Conservation (phyloP, 257 asterid genomes). For the Capsicum rhomboideum region DNA sequence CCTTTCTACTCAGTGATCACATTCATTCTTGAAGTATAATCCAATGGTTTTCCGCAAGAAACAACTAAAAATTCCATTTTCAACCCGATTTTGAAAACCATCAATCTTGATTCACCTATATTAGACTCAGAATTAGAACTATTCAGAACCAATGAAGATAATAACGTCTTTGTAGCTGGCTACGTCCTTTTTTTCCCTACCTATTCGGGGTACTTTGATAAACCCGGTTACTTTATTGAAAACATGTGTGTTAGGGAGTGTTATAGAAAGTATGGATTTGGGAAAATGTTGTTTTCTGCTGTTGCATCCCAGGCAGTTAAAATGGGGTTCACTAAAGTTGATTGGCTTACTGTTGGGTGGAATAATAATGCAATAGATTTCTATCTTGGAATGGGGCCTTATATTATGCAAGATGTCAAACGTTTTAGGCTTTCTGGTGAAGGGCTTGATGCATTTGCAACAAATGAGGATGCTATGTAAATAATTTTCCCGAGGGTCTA, state of each 20-base stretch:
- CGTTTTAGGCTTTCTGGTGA: conserved; percentile 12
- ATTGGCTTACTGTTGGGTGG: conserved; percentile 10
- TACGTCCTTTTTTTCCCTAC: conserved; percentile 7
- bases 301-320: conserved; percentile 7
- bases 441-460: conserved; percentile 5
- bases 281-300: conserved; percentile 4
- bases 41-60: conserved; percentile 19
- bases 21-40: conserved; percentile 47
- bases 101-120: not conserved
- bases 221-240: conserved; percentile 5
- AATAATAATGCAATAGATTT: not conserved
- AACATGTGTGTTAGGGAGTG: conserved; percentile 10
- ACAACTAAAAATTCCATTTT: not conserved
- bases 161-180: not conserved
- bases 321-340: conserved; percentile 8
- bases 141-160: not conserved
- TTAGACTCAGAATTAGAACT: not conserved
- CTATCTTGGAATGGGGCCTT: conserved; percentile 6
- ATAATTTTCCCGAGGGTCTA: not conserved
- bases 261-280: conserved; percentile 5
- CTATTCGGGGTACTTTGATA: conserved; percentile 9
- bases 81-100: not conserved
- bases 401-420: conserved; percentile 5
- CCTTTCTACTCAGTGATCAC: conserved; percentile 49
- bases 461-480: not conserved